Evolutionary conservation across 2,329 filamentous ascomycete species (phyloP).

Genomic region (Nemania diffusa): DNA sequence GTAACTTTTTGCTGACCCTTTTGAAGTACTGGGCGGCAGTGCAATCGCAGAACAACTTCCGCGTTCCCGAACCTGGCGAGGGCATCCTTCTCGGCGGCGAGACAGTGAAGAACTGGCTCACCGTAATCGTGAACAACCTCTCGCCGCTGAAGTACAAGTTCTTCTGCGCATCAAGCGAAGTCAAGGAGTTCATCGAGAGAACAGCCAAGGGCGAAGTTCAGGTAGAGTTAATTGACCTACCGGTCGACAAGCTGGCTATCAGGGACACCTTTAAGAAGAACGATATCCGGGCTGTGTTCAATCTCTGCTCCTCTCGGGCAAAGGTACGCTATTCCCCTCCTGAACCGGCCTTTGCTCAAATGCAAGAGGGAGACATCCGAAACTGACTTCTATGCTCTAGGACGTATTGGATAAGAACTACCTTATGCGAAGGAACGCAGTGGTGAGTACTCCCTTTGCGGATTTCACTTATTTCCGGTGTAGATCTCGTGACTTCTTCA

Average conservation of each 20-base stretch:
- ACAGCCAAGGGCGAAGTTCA: constrained; percentile 71
- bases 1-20: neutral
- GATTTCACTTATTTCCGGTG: neutral
- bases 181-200: constrained; percentile 86
- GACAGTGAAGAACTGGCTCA: constrained; percentile 74
- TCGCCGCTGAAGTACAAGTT: constrained; percentile 93
- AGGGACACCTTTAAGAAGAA: constrained; percentile 97
- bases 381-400: neutral
- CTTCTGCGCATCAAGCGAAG: constrained; percentile 72
- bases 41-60: constrained; percentile 99
- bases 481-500: neutral
- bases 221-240: constrained; percentile 95
- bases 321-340: constrained; percentile 69
- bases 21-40: constrained; percentile 86
- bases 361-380: neutral
- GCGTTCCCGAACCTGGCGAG: constrained; percentile 91
- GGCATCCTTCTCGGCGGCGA: constrained; percentile 95
- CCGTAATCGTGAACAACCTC: constrained; percentile 85
- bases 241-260: constrained; percentile 93
- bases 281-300: constrained; percentile 95
- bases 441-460: constrained; percentile 51
- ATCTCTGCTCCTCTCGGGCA: constrained; percentile 84
- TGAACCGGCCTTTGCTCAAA: neutral
- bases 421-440: constrained; percentile 97
- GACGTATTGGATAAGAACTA: constrained; percentile 84